Conservation (phyloP, 2,329 filamentous ascomycete genomes). For the Talaromyces sp. region DNA sequence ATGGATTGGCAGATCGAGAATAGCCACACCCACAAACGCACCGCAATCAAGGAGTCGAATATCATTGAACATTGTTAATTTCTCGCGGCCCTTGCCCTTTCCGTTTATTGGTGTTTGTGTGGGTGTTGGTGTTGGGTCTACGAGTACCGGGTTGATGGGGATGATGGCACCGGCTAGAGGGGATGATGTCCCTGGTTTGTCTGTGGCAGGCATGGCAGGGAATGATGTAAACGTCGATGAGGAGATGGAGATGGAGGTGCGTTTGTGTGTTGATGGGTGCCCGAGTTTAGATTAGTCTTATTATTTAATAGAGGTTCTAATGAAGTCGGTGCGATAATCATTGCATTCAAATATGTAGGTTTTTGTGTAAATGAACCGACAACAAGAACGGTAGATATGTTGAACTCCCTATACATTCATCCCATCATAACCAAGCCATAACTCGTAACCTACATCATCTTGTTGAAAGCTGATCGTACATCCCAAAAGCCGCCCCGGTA, state of each 20-base stretch:
- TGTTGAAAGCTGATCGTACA: constrained; percentile 6
- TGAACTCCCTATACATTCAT: background rate
- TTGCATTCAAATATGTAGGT: background rate
- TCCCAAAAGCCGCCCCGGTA: background rate
- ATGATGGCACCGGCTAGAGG: constrained; percentile 17
- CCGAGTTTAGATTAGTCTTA: background rate
- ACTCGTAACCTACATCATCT: constrained; percentile 5
- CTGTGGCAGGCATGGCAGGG: background rate
- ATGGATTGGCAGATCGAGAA: constrained; percentile 28
- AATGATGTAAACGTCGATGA: background rate
- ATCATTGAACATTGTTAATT: constrained; percentile 28
- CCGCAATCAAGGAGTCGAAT: constrained; percentile 33
- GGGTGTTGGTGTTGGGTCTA: background rate
- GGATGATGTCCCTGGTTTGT: constrained; percentile 3
- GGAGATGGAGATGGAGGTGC: constrained; percentile 17
- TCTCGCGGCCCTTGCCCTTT: background rate
- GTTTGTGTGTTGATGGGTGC: constrained; percentile 11
- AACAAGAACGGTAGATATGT: background rate
- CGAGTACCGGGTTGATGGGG: background rate
- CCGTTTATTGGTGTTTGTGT: background rate
- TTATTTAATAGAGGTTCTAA: background rate
- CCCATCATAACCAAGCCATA: constrained; percentile 1
- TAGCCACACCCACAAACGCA: constrained; percentile 28
- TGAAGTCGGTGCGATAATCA: background rate
- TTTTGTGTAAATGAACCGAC: background rate